phyloP scores from a whole-genome alignment of 2,329 filamentous ascomycete species.

The Botrytis elliptica region DNA sequence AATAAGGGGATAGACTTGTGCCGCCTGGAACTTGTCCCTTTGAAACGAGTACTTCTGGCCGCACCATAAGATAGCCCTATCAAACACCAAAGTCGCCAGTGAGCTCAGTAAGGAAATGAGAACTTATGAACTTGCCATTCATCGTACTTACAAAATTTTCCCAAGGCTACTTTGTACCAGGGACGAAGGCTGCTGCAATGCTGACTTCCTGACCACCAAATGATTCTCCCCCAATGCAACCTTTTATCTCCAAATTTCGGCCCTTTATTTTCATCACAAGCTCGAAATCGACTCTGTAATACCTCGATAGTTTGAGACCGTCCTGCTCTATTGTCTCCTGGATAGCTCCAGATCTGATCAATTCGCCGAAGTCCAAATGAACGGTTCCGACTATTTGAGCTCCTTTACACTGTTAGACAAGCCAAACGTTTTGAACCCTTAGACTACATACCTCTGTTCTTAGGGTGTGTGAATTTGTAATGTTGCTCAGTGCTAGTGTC shows the following conservation, averaged over 20 bases:
- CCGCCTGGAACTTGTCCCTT: neutral
- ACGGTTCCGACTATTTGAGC: neutral
- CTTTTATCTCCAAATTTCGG: constrained; percentile 7
- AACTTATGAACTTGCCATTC: neutral
- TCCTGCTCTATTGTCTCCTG: neutral
- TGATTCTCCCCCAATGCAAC: neutral
- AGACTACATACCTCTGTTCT: constrained; percentile 5
- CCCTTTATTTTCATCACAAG: constrained; percentile 3
- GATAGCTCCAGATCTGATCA: neutral
- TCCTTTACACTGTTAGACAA: neutral
- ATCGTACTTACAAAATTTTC: no score
- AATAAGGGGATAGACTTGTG: neutral
- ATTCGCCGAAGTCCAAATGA: neutral
- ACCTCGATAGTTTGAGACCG: neutral
- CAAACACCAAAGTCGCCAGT: neutral
- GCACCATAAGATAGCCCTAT: neutral
- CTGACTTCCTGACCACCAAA: neutral
- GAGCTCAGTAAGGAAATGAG: neutral
- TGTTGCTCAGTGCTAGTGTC: constrained; percentile 6
- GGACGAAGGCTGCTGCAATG: constrained; percentile 10
- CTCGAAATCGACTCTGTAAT: constrained; percentile 2
- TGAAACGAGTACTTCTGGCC: neutral
- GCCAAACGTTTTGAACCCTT: neutral
- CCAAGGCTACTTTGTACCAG: neutral
- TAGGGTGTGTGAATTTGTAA: constrained; percentile 3